Conservation (phyloP, 352 stramenopile species). For the Phytophthora sp. region DNA sequence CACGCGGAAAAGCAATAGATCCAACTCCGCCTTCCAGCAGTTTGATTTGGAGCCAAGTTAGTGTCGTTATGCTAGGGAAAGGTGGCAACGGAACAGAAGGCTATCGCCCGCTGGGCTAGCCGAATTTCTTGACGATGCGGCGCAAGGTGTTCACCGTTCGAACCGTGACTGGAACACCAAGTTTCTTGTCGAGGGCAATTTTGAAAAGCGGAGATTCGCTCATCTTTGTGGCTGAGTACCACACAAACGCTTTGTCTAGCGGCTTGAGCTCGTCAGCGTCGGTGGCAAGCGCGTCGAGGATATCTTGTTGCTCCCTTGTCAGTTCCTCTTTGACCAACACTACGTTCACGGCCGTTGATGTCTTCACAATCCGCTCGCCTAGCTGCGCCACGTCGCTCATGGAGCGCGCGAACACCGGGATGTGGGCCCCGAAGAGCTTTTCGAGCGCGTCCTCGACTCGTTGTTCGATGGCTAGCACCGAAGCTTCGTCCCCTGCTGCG, state of each 20-base stretch:
- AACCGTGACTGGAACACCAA: constrained; percentile 30
- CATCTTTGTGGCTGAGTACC: constrained; percentile 41
- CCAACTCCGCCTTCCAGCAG: neutral
- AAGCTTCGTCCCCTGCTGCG: neutral
- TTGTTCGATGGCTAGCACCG: constrained; percentile 12
- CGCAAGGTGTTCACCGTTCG: constrained; percentile 41
- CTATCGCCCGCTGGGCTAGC: too few species aligned
- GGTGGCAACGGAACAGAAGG: too few species aligned
- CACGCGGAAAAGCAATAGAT: neutral
- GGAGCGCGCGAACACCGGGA: constrained; percentile 31
- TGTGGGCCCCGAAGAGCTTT: constrained; percentile 28
- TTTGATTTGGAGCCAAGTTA: too few species aligned
- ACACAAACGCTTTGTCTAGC: constrained; percentile 36
- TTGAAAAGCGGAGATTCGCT: constrained; percentile 46
- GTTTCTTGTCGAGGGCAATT: constrained; percentile 40
- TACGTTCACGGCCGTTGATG: constrained; percentile 31
- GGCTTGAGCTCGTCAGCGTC: constrained; percentile 26
- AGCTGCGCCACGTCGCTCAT: constrained; percentile 18
- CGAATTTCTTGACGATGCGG: constrained; percentile 34
- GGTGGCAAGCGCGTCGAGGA: constrained; percentile 20
- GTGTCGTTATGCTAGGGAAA: too few species aligned
- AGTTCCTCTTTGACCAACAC: constrained; percentile 33
- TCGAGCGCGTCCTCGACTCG: constrained; percentile 29
- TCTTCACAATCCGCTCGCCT: constrained; percentile 5
- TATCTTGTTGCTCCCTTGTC: constrained; percentile 17